Evolutionary conservation across 768 basidiomycete genomes (phyloP).

Genomic region (Mycena alexandri): DNA sequence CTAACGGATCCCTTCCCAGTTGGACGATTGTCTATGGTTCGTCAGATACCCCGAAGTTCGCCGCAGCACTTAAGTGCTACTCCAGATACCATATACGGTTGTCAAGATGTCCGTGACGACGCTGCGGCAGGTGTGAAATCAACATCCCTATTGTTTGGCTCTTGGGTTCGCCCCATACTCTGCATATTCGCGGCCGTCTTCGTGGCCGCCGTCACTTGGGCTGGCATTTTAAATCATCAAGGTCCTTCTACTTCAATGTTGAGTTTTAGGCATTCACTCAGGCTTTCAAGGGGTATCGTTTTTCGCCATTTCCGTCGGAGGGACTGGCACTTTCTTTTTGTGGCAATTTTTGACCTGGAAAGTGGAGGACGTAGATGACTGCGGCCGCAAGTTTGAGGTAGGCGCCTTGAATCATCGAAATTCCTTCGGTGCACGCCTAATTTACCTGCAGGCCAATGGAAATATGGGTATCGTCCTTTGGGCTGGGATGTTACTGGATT

Average conservation of each 20-base stretch:
- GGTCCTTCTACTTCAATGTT: neutral
- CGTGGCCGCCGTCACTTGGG: neutral
- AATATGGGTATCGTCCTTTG: slow-evolving; percentile 12
- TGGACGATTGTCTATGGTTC: slow-evolving; percentile 17
- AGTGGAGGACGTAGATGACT: slow-evolving; percentile 3
- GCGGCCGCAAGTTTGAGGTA: slow-evolving; percentile 10
- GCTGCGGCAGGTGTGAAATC: slow-evolving; percentile 8
- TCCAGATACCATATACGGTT: slow-evolving; percentile 4
- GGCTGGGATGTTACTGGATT: slow-evolving; percentile 6
- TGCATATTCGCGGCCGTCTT: neutral
- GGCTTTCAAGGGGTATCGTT: neutral
- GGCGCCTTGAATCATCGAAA: neutral
- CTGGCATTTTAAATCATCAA: slow-evolving; percentile 13
- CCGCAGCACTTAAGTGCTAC: neutral
- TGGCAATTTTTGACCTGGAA: slow-evolving; percentile 14
- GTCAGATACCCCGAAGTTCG: too few relatives aligned
- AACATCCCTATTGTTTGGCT: slow-evolving; percentile 7
- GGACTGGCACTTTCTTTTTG: neutral
- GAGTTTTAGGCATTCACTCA: neutral
- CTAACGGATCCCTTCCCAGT: neutral
- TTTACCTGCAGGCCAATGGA: slow-evolving; percentile 6
- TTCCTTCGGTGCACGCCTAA: neutral
- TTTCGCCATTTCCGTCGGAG: slow-evolving; percentile 11
- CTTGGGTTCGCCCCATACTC: slow-evolving; percentile 11
- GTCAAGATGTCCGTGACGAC: slow-evolving; percentile 5